Evolutionary conservation across 2,329 filamentous ascomycete genomes (phyloP), one percentile per base, ranked within the genome.

Genomic region (Colletotrichum salicis): DNA sequence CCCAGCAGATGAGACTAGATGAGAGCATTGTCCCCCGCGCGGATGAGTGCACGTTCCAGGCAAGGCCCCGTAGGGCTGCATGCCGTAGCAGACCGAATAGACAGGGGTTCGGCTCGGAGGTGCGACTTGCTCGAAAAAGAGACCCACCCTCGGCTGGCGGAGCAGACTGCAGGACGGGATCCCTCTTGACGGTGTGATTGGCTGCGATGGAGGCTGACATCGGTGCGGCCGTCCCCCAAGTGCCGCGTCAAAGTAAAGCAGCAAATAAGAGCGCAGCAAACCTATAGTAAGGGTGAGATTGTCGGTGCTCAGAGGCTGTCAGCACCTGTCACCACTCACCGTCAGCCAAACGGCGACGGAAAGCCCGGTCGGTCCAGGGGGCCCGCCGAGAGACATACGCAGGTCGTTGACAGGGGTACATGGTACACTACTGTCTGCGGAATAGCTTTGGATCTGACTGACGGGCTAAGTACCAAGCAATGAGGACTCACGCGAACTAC

Each of bases 281-380:
- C 37, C 37, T 41, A 7, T 4, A 19, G 37, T 41, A 19, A 15
- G 35, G 37, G 63, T 64, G 27, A 59, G 69, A 71, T 69, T 63
- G 15, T 19, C 37, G 33, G 33, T 52, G 33, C 59, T 45, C 37
- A 41, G 31, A 45, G 56, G 33, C 56, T 35, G 66, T 48, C 66
- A 59, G 45, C 51, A 65, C 62, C 59, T 54, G 45, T 29, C 13
- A 48, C 48, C 45, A 35, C 48, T 41, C 37, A 41, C 60, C 58
- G 71, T 73, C 71, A 72, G 71, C 71, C 64, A 73, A 57, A 56
- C 64, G 63, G 59, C 55, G 63, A 48, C 71, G 71, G 71, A 48
- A 71, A 68, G 68, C 27, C 71, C 71, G 71, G 57, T 37, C 27
- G 55, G 70, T 37, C 59, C 59, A 62, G 59, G 59, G 59, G 45